Conservation (phyloP, 73 alveolate genomes). For the Paramecium tetraurelia region DNA sequence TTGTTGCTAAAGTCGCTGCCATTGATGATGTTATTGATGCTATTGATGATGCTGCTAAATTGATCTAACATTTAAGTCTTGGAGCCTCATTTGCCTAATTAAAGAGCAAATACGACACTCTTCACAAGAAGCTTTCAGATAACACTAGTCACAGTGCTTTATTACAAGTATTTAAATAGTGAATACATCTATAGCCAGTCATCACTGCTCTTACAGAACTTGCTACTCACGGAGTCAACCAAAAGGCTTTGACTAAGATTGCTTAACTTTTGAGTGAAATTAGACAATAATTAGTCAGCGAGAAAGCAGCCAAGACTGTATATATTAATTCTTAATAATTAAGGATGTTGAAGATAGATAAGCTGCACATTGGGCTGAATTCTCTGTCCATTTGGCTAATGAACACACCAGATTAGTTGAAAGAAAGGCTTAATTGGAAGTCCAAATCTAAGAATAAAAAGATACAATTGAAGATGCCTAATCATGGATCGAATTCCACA, state of each 20-base stretch:
- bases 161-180: constrained; percentile 11
- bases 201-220: constrained; percentile 38
- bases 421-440: neutral
- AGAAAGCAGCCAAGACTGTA: constrained; percentile 34
- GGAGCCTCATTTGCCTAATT: constrained; percentile 62
- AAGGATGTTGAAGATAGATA: constrained; percentile 45
- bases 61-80: constrained; percentile 53
- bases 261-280: constrained; percentile 29
- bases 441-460: constrained; percentile 38
- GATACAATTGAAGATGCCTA: constrained; percentile 31
- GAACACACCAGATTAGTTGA: constrained; percentile 52
- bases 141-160: constrained; percentile 51
- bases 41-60: constrained; percentile 59
- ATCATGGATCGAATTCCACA: constrained; percentile 41
- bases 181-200: neutral
- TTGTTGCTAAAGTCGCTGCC: constrained; percentile 39
- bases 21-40: constrained; percentile 59
- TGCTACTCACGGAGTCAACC: constrained; percentile 43
- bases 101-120: constrained; percentile 47
- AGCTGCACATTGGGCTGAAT: constrained; percentile 53
- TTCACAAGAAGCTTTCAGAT: constrained; percentile 48
- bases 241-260: constrained; percentile 33
- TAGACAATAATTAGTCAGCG: constrained; percentile 28
- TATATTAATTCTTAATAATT: no score
- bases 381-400: constrained; percentile 36